These are phyloP conservation scores for Phytophthora sp. DNA, from an alignment of 352 stramenopile species.

Conservation along the genomic window DNA sequence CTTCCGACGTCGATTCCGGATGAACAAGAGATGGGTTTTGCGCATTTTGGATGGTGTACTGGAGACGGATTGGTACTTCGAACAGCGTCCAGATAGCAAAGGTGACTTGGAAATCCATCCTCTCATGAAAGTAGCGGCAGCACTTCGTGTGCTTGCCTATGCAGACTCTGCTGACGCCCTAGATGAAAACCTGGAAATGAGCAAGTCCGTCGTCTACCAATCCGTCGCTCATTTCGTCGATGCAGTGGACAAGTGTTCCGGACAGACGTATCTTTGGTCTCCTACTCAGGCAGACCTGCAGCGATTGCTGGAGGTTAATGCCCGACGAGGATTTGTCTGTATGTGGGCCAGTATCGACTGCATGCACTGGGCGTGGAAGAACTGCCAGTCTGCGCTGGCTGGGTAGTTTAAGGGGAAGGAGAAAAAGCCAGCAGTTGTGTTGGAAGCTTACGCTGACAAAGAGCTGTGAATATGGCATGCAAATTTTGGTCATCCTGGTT, in stretches of 20 bases:
- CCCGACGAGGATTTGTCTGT: not conserved
- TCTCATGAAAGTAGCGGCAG: constrained; percentile 1
- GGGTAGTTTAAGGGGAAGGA: too few species aligned
- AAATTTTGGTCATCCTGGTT: too few species aligned
- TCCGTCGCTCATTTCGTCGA: not conserved
- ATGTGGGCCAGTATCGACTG: too few species aligned
- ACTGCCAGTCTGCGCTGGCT: too few species aligned
- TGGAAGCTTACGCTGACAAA: too few species aligned
- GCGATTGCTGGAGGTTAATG: not conserved
- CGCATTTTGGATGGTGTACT: not conserved
- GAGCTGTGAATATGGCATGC: too few species aligned
- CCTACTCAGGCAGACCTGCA: not conserved
- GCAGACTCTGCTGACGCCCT: not conserved
- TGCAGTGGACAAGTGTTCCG: not conserved
- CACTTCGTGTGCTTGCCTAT: not conserved
- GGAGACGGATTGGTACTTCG: constrained; percentile 1
- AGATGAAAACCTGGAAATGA: too few species aligned
- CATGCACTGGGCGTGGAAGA: too few species aligned
- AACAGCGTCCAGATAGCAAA: constrained; percentile 6
- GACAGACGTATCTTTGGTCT: not conserved
- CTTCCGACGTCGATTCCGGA: not conserved
- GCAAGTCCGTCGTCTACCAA: constrained; percentile 1
- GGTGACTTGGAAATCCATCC: constrained; percentile 3
- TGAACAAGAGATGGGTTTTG: constrained; percentile 1
- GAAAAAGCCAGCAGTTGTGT: too few species aligned